Base-by-base conservation (phyloP, 2,329 filamentous ascomycete genomes). In the Anisogramma anomala region DNA sequence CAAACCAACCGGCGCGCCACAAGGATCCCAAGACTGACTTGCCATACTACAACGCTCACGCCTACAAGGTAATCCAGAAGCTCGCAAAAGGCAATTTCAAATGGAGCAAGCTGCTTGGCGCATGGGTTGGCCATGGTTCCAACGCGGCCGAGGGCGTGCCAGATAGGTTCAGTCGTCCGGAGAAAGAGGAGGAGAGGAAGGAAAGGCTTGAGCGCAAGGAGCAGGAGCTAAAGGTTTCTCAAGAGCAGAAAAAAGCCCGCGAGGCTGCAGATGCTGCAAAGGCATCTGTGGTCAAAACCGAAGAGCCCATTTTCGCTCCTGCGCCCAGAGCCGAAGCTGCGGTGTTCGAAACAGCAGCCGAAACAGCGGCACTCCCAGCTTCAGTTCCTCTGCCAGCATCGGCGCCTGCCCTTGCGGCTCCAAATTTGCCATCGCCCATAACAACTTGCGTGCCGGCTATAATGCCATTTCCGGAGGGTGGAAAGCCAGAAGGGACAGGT, bases 11-110 rank as follows among this genome's bases (percentile, higher is more conserved):
- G 4, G 91, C 89, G 10, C 77, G 77, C 41, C 96, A 93, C 60
- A 75, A 79, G 18, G 91, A 98, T 58, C 85, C 87, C 0, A 73
- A 75, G 50, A 96, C 89, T 0, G 84, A 84, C 0, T 69, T 96
- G 13, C 77, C 80, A 1, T 98, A 89, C 61, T 73, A 77, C 48
- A 89, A 89, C 56, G 67, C 77, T 32, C 74, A 80, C 48, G 88
- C 87, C 0, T 95, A 87, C 62, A 77, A 77, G 52, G 79, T 93
- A 58, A 82, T 96, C 33, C 81, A 84, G 53, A 76, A 80, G 41
- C 70, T 94, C 11, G 64, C 76, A 39, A 72, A 68, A 1, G 82
- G 85, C 32, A 78, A 84, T 33, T 88, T 87, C 58, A 75, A 75
- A 43, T 98, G 85, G 84, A 94, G 87, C 57, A 69, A 69, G 22